These are phyloP conservation scores for Pichia eremophila DNA, from an alignment of 805 yeast species.

Conservation along the genomic window DNA sequence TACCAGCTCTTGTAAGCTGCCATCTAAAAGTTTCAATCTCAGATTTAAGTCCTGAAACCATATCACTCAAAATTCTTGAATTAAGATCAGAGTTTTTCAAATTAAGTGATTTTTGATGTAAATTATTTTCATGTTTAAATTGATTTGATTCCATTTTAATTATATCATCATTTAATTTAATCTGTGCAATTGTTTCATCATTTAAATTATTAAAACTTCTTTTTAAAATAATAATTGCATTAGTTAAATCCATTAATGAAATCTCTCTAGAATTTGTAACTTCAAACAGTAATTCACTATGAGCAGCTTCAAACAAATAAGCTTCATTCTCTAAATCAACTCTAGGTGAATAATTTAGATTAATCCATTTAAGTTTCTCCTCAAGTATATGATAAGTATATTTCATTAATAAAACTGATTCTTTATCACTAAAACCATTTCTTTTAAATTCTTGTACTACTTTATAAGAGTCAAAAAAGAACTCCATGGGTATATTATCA, in stretches of 20 bases:
- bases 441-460: slow-evolving; percentile 43
- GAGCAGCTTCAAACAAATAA: slow-evolving; percentile 86
- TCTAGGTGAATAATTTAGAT: slow-evolving; percentile 38
- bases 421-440: slow-evolving; percentile 53
- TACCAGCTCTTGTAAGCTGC: slow-evolving; percentile 86
- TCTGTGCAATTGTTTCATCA: slow-evolving; percentile 59
- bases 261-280: slow-evolving; percentile 62
- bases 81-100: slow-evolving; percentile 71
- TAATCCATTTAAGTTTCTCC: slow-evolving; percentile 36
- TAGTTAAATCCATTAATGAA: slow-evolving; percentile 57
- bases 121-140: slow-evolving; percentile 75
- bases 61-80: slow-evolving; percentile 73
- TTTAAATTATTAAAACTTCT: slow-evolving; percentile 62
- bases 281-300: slow-evolving; percentile 75
- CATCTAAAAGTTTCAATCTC: slow-evolving; percentile 86
- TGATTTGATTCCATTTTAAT: slow-evolving; percentile 73
- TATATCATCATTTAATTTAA: slow-evolving; percentile 58
- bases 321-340: slow-evolving; percentile 80
- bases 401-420: slow-evolving; percentile 50
- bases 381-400: slow-evolving; percentile 29
- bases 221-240: slow-evolving; percentile 58
- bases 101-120: slow-evolving; percentile 58
- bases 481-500: slow-evolving; percentile 21
- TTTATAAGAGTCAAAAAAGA: slow-evolving; percentile 52
- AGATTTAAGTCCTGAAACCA: slow-evolving; percentile 72